Conservation (phyloP, 345 rosid species). For the Salix koriyanagi region DNA sequence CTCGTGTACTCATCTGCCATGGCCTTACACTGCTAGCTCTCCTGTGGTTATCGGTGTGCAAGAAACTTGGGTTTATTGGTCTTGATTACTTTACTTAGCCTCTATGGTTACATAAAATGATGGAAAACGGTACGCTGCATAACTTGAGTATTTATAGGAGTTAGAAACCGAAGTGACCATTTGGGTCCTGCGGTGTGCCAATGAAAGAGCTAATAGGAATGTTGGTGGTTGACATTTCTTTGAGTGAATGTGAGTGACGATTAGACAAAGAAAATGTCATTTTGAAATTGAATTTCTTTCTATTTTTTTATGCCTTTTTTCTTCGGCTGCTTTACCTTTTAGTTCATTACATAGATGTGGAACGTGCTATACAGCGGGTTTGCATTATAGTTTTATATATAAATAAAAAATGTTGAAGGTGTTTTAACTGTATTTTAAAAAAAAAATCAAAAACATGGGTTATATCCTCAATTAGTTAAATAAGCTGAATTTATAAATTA, state of each 20-base stretch:
- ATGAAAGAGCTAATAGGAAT: conserved; percentile 19
- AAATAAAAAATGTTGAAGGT: no score
- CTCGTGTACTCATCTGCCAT: conserved; percentile 63
- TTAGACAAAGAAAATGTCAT: conserved; percentile 34
- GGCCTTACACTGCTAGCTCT: conserved; percentile 7
- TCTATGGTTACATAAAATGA: conserved; percentile 43
- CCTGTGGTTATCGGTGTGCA: conserved; percentile 1
- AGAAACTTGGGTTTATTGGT: background rate
- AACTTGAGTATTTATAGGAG: conserved; percentile 20
- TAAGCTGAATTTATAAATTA: no score
- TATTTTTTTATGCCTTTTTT: background rate
- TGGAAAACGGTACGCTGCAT: conserved; percentile 41
- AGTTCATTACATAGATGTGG: no score
- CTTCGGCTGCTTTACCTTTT: background rate
- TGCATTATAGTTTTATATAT: no score
- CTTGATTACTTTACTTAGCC: background rate
- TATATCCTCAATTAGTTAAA: no score
- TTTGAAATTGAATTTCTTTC: conserved; percentile 24
- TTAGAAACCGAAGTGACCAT: background rate
- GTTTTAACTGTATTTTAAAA: no score
- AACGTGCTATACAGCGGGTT: no score
- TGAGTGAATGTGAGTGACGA: conserved; percentile 11
- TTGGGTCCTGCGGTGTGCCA: background rate
- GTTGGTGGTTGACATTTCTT: conserved; percentile 46
- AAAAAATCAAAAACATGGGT: no score